Conservation (phyloP, 805 yeast genomes). For the Metschnikowia hibisci region DNA sequence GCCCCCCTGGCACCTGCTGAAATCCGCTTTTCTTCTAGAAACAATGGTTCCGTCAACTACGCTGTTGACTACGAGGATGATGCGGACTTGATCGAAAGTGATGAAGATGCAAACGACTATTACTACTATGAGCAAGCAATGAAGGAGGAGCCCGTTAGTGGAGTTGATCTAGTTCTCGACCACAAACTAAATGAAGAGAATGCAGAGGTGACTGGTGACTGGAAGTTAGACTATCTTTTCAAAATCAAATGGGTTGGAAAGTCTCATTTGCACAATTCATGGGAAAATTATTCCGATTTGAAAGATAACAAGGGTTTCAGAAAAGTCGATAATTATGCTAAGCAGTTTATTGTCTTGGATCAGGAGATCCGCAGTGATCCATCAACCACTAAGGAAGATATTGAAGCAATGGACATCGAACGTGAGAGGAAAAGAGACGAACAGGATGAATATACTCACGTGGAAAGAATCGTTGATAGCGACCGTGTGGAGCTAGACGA, state of each 20-base stretch:
- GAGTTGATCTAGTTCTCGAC: conserved; percentile 40
- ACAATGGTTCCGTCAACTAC: conserved; percentile 65
- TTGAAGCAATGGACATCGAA: conserved; percentile 91
- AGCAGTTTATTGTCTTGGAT: conserved; percentile 68
- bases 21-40: conserved; percentile 76
- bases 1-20: conserved; percentile 36
- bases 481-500: conserved; percentile 65
- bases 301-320: conserved; percentile 68
- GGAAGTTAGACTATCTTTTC: conserved; percentile 57
- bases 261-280: conserved; percentile 91
- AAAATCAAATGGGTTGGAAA: conserved; percentile 80
- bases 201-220: conserved; percentile 44
- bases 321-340: conserved; percentile 85
- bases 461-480: conserved; percentile 85
- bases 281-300: conserved; percentile 68
- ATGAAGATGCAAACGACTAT: conserved; percentile 31
- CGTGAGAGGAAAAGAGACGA: conserved; percentile 81
- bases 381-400: conserved; percentile 79
- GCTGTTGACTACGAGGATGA: conserved; percentile 65
- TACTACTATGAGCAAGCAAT: conserved; percentile 32
- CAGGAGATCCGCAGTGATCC: conserved; percentile 77
- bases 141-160: conserved; percentile 31
- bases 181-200: conserved; percentile 34
- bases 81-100: conserved; percentile 47
- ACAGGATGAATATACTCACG: conserved; percentile 74